Percentiles rank a stretch among this genome's conserved stretches.
These are phyloP conservation scores for Dactylonectria estremocensis DNA, from an alignment of 2,329 filamentous ascomycete species.

Conservation along the genomic window DNA sequence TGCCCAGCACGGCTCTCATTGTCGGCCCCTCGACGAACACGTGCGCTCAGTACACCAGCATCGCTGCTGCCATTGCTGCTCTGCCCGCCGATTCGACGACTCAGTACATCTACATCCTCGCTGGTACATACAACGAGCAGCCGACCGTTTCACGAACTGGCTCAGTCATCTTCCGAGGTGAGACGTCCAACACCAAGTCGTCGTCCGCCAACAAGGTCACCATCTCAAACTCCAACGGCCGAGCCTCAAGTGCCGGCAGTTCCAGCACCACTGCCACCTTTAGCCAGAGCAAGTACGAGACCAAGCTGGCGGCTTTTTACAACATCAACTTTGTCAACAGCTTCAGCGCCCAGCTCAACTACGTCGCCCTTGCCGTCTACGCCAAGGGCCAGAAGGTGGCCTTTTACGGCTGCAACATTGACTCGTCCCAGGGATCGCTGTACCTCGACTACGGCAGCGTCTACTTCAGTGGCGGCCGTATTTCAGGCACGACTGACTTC, in stretches of 20 bases:
- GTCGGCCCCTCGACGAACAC: conserved; percentile 57
- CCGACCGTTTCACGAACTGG: conserved; percentile 56
- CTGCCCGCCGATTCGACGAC: conserved; percentile 52
- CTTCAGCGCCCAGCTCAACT: conserved; percentile 32
- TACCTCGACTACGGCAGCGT: conserved; percentile 44
- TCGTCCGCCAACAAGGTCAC: conserved; percentile 73
- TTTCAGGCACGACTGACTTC: conserved; percentile 42
- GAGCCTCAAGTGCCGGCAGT: conserved; percentile 34
- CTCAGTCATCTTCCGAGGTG: conserved; percentile 60
- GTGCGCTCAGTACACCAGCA: conserved; percentile 59
- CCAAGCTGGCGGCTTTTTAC: conserved; percentile 49
- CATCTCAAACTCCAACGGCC: conserved; percentile 47
- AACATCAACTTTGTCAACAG: conserved; percentile 51
- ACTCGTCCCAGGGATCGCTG: conserved; percentile 40
- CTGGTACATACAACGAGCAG: conserved; percentile 62
- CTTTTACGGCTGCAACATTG: conserved; percentile 57
- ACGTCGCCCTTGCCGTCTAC: conserved; percentile 44
- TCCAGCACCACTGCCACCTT: conserved; percentile 45
- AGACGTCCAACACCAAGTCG: conserved; percentile 59
- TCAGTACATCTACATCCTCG: conserved; percentile 60
- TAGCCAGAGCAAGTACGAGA: conserved; percentile 47
- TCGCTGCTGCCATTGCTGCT: conserved; percentile 54
- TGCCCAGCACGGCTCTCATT: conserved; percentile 53
- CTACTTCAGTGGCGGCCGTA: conserved; percentile 40
- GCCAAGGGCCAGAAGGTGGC: conserved; percentile 56